Conservation (phyloP, 2,329 filamentous ascomycete genomes). For the Magnaporthiopsis incrustans region DNA sequence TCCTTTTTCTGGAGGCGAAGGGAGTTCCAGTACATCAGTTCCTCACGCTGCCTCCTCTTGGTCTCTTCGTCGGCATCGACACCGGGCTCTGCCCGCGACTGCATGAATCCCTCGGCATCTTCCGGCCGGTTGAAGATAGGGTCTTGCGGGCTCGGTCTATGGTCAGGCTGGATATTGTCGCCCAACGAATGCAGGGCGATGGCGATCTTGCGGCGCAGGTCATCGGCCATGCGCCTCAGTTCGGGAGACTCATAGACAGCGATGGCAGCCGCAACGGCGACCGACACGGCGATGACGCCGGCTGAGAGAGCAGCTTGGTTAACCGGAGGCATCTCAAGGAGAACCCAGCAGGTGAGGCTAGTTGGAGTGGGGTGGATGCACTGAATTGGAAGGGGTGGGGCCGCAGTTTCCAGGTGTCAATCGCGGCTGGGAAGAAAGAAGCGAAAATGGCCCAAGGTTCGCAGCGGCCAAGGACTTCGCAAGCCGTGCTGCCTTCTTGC, state of each 20-base stretch:
- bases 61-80: slow-evolving; percentile 57
- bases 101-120: slow-evolving; percentile 55
- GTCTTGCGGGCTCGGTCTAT: slow-evolving; percentile 23
- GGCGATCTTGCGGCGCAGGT: slow-evolving; percentile 53
- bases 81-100: slow-evolving; percentile 39
- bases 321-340: slow-evolving; percentile 41
- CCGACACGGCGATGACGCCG: slow-evolving; percentile 48
- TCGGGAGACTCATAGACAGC: slow-evolving; percentile 58
- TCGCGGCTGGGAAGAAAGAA: not conserved
- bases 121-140: slow-evolving; percentile 59
- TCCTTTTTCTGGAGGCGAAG: slow-evolving; percentile 41
- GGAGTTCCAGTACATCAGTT: slow-evolving; percentile 59
- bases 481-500: not conserved
- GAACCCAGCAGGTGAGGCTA: not conserved
- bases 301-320: slow-evolving; percentile 49
- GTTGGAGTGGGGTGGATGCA: not conserved
- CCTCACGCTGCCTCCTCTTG: slow-evolving; percentile 52
- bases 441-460: not conserved
- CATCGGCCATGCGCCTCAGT: slow-evolving; percentile 51
- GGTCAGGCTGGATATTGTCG: slow-evolving; percentile 44
- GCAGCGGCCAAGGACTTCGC: not conserved
- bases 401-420: not conserved
- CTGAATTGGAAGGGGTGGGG: not conserved
- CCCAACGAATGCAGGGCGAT: slow-evolving; percentile 51
- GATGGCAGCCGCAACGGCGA: slow-evolving; percentile 49